These are phyloP conservation scores for Hansenula lynferdii DNA, from an alignment of 1,139 yeast species.

Conservation along the genomic window DNA sequence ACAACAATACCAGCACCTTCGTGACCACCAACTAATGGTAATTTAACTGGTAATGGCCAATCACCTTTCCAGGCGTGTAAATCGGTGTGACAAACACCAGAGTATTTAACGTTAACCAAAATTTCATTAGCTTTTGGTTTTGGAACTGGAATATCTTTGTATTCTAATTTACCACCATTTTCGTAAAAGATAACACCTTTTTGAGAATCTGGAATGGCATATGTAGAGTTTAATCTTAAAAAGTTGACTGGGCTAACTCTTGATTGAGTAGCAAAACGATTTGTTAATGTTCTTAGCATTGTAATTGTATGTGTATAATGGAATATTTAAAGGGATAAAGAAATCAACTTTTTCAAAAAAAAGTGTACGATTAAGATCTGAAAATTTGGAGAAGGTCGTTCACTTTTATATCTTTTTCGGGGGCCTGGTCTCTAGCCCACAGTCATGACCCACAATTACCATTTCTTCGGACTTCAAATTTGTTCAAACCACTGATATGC, in stretches of 20 bases:
- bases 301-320: not conserved
- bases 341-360: too few species aligned
- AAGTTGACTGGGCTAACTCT: conserved; percentile 17
- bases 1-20: conserved; percentile 84
- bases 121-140: conserved; percentile 55
- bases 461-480: too few species aligned
- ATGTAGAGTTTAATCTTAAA: conserved; percentile 8
- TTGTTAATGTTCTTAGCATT: conserved; percentile 20
- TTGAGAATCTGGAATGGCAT: conserved; percentile 39
- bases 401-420: too few species aligned
- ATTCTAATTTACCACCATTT: conserved; percentile 41
- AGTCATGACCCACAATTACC: too few species aligned
- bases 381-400: too few species aligned
- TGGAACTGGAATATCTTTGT: conserved; percentile 58
- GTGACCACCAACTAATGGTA: conserved; percentile 71
- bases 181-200: conserved; percentile 43
- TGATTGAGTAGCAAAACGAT: conserved; percentile 11
- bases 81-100: conserved; percentile 72
- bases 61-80: conserved; percentile 70
- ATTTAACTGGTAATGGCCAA: conserved; percentile 57
- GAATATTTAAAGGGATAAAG: not conserved
- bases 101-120: conserved; percentile 56
- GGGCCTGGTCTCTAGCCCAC: too few species aligned
- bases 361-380: too few species aligned
- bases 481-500: too few species aligned